Percentiles rank a stretch among this genome's conserved stretches.
phyloP scores from a whole-genome alignment of 2,329 filamentous ascomycete genomes.

The Cladobotryum mycophilum region DNA sequence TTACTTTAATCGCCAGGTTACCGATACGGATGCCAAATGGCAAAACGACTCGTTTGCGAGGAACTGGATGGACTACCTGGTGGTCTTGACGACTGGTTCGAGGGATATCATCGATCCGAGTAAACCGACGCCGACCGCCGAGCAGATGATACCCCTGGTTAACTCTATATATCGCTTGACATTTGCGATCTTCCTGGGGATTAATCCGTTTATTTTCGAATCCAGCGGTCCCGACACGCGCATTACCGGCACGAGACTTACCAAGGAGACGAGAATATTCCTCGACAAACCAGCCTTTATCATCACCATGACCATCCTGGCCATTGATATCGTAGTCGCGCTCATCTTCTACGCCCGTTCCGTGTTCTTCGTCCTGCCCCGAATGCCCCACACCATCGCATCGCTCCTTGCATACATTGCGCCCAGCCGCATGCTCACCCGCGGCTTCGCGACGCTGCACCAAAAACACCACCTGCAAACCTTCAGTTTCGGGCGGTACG shows the following conservation, averaged over 20 bases:
- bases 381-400: conserved; percentile 46
- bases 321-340: conserved; percentile 36
- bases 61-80: conserved; percentile 44
- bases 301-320: conserved; percentile 38
- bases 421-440: conserved; percentile 34
- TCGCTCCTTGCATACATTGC: conserved; percentile 42
- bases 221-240: rapidly evolving
- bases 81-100: conserved; percentile 23
- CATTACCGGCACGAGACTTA: conserved; percentile 14
- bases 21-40: conserved; percentile 9
- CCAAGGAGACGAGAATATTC: conserved; percentile 39
- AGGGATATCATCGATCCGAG: conserved; percentile 27
- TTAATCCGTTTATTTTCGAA: conserved; percentile 36
- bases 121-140: conserved; percentile 14
- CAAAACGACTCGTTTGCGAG: conserved; percentile 41
- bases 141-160: conserved; percentile 12
- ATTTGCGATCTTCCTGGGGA: conserved; percentile 29
- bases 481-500: conserved; percentile 45
- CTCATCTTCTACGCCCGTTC: conserved; percentile 36
- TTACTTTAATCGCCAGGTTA: no score
- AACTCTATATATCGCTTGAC: conserved; percentile 20
- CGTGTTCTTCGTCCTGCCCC: conserved; percentile 38
- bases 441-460: no score
- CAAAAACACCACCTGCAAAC: conserved; percentile 8
- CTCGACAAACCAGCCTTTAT: conserved; percentile 40